These are phyloP conservation scores for Nevesoporus exiguus DNA, from an alignment of 768 basidiomycete species.

Conservation along the genomic window DNA sequence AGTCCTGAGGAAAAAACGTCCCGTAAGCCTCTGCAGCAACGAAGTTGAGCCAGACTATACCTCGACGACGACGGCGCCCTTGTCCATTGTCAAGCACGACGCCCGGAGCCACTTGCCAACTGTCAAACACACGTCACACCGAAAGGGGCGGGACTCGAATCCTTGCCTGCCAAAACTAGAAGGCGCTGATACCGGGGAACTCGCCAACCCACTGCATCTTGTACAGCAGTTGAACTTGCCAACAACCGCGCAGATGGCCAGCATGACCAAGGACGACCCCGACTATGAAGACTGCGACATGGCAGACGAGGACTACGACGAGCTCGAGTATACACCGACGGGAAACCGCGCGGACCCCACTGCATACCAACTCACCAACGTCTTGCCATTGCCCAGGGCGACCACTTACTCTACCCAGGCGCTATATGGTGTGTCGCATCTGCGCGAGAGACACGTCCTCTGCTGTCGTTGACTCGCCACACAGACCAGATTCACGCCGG, in stretches of 20 bases:
- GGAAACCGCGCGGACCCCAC: constrained; percentile 3
- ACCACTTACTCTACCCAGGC: constrained; percentile 65
- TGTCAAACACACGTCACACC: too few species aligned
- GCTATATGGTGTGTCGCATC: constrained; percentile 42
- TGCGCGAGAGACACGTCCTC: background rate
- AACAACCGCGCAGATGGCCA: background rate
- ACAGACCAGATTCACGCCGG: constrained; percentile 61
- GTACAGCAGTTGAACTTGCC: constrained; percentile 3
- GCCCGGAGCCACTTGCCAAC: too few species aligned
- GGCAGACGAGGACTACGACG: constrained; percentile 18
- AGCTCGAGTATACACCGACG: background rate
- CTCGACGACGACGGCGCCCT: too few species aligned
- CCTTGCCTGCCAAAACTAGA: constrained; percentile 5
- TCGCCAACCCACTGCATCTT: background rate
- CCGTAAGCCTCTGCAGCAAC: too few species aligned
- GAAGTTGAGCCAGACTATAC: too few species aligned
- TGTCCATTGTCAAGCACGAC: too few species aligned
- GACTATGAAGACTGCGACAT: constrained; percentile 21
- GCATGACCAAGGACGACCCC: constrained; percentile 13
- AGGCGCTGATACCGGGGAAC: background rate
- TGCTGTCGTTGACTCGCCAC: background rate
- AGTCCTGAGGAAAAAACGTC: too few species aligned
- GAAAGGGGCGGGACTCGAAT: background rate
- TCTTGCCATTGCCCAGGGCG: constrained; percentile 52
- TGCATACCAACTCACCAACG: constrained; percentile 38